Conservation (phyloP, 192 early-diverging fungal species). For the Lobosporangium transversale region DNA sequence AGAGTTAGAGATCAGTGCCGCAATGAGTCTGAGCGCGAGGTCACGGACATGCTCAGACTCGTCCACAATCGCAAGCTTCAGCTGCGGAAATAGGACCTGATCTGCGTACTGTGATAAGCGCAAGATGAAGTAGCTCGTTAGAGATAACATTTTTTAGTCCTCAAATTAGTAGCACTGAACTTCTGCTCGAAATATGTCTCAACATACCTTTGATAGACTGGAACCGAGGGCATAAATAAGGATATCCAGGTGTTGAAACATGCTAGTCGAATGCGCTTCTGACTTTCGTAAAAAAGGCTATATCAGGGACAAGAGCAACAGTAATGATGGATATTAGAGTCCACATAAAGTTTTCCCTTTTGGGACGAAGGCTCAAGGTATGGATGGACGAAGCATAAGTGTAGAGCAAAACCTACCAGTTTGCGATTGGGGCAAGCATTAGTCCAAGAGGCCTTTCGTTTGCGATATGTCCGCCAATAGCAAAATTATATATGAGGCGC, state of each 20-base stretch:
- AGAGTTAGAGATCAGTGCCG: slow-evolving; percentile 28
- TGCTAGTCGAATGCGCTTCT: slow-evolving; percentile 28
- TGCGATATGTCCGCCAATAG: slow-evolving; percentile 22
- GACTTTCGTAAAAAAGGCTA: slow-evolving; percentile 14
- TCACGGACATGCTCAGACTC: slow-evolving; percentile 38
- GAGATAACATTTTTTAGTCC: too few relatives aligned
- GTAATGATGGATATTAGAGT: too few relatives aligned
- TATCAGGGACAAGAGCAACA: not conserved
- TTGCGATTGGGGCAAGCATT: slow-evolving; percentile 29
- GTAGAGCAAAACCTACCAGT: too few relatives aligned
- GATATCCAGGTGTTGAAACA: slow-evolving; percentile 36
- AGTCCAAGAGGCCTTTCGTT: slow-evolving; percentile 28
- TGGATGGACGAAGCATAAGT: too few relatives aligned
- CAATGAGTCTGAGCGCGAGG: slow-evolving; percentile 15
- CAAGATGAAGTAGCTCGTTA: too few relatives aligned
- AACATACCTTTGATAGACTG: slow-evolving; percentile 21
- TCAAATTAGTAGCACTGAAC: too few relatives aligned
- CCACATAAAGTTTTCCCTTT: too few relatives aligned
- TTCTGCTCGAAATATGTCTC: not conserved
- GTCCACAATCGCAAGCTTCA: slow-evolving; percentile 16
- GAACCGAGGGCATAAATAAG: slow-evolving; percentile 26
- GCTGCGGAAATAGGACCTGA: slow-evolving; percentile 19
- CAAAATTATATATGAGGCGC: slow-evolving; percentile 50
- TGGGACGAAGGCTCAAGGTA: too few relatives aligned
- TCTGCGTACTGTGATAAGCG: slow-evolving; percentile 8